phyloP scores from a whole-genome alignment of 2,329 filamentous ascomycete species.

The Ceratocystis eucalypticola region DNA sequence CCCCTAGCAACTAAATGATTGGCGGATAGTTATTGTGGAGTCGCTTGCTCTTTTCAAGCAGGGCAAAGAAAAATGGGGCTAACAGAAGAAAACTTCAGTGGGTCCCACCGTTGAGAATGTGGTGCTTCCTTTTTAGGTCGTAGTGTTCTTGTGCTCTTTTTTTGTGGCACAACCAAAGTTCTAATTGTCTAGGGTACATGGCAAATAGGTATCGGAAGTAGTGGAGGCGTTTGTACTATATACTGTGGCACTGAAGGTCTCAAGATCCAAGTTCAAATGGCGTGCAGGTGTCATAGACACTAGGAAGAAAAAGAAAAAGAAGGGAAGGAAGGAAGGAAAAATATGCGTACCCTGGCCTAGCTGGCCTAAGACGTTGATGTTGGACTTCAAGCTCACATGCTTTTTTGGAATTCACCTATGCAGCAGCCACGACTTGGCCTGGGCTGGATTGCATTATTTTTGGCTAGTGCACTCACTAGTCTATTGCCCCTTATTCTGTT shows the following conservation, averaged over 20 bases:
- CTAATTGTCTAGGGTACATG: not conserved
- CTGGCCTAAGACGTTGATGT: not conserved
- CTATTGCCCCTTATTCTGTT: not conserved
- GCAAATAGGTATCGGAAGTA: not conserved
- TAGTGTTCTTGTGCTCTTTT: not conserved
- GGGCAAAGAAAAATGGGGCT: not conserved
- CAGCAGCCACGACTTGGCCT: not conserved
- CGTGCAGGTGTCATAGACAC: not conserved
- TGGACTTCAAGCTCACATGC: not conserved
- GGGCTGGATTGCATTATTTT: not conserved
- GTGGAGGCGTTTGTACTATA: not conserved
- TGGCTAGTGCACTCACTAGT: not conserved
- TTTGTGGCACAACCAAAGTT: not conserved
- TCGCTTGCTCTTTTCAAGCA: not conserved
- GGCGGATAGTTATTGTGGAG: not conserved
- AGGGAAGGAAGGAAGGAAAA: not conserved
- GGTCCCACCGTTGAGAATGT: not conserved
- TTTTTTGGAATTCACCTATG: not conserved
- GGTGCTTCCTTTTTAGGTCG: not conserved
- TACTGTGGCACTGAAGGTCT: not conserved
- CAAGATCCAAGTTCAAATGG: not conserved
- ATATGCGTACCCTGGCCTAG: not conserved
- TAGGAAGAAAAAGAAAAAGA: not conserved
- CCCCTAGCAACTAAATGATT: not conserved
- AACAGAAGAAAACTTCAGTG: constrained; percentile 1